Base-by-base conservation (phyloP, 2,329 filamentous ascomycete genomes). In the Penicillium sp. region DNA sequence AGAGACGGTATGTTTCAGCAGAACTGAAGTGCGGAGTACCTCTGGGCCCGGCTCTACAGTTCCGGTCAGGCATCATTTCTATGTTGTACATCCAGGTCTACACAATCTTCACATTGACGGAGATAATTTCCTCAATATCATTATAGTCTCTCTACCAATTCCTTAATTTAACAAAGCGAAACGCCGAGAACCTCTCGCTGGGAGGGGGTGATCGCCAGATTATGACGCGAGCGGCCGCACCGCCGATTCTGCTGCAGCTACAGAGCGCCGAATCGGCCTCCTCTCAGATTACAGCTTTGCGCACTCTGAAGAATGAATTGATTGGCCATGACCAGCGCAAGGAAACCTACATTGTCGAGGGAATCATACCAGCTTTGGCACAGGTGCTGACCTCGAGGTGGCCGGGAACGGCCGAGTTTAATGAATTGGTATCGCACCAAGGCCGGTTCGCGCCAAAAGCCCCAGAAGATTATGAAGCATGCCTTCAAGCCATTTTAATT, bases 291-390 rank as follows among this genome's bases (percentile, higher is more conserved):
- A 78, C 81, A 27, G 84, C 87, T 49, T 81, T 97, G 44, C 86
- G 87, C 63, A 80, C 82, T 42, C 79, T 99, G 31, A 97, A 96
- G 79, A 94, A 96, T 74, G 89, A 94, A 62, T 83, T 96, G 48
- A 86, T 96, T 59, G 94, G 94, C 25, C 91, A 97, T 74, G 83
- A 89, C 35, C 87, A 93, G 73, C 88, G 88, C 73, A 99, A 99
- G 76, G 89, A 93, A 75, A 77, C 85, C 56, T 93, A 88, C 80
- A 82, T 97, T 41, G 81, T 80, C 57, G 78, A 85, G 54, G 93
- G 93, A 35, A 78, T 90, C 49, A 79, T 85, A 29, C 78, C 80
- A 36, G 73, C 85, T 51, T 74, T 89, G 39, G 74, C 66, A 76
- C 78, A 74, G 70, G 73, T 75, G 67, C 74, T 72, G 73, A 79